These are phyloP conservation scores for Vicia sativa DNA, from an alignment of 306 rosid species.

Conservation along the genomic window DNA sequence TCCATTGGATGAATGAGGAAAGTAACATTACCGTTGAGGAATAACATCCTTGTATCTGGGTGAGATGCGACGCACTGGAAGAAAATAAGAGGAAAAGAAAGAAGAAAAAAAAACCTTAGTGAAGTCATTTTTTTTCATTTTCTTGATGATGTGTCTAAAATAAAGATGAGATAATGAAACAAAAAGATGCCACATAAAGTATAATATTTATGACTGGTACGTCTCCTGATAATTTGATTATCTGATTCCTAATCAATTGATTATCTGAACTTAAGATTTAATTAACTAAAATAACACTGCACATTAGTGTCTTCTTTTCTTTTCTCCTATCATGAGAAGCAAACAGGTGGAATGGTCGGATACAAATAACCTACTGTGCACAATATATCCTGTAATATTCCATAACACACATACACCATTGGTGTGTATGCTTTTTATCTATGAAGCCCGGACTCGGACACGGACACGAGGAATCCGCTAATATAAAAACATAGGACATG, in stretches of 20 bases:
- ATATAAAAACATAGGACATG: too few relatives aligned
- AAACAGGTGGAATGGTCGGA: not conserved
- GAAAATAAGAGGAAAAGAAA: conserved; percentile 28
- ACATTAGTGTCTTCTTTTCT: conserved; percentile 6
- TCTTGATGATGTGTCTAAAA: conserved; percentile 4
- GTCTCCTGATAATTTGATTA: conserved; percentile 6
- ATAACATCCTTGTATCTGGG: conserved; percentile 87
- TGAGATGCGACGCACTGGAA: conserved; percentile 96
- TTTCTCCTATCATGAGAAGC: conserved; percentile 15
- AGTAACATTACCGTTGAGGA: conserved; percentile 75
- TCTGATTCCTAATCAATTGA: conserved; percentile 18
- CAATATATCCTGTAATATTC: not conserved
- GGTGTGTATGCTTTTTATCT: too few relatives aligned
- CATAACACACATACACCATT: not conserved
- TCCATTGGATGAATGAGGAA: conserved; percentile 36
- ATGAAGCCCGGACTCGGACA: too few relatives aligned
- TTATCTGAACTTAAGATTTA: not conserved
- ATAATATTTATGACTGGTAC: not conserved
- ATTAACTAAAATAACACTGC: conserved; percentile 15
- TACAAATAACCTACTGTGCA: not conserved
- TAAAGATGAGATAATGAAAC: conserved; percentile 17
- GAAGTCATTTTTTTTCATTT: not conserved
- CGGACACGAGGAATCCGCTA: too few relatives aligned
- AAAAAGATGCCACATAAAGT: not conserved
- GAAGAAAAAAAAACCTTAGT: conserved; percentile 22